Percentiles rank a stretch among this genome's conserved stretches.
phyloP scores from a whole-genome alignment of 2,329 filamentous ascomycete genomes.

The Aspergillus sp. region DNA sequence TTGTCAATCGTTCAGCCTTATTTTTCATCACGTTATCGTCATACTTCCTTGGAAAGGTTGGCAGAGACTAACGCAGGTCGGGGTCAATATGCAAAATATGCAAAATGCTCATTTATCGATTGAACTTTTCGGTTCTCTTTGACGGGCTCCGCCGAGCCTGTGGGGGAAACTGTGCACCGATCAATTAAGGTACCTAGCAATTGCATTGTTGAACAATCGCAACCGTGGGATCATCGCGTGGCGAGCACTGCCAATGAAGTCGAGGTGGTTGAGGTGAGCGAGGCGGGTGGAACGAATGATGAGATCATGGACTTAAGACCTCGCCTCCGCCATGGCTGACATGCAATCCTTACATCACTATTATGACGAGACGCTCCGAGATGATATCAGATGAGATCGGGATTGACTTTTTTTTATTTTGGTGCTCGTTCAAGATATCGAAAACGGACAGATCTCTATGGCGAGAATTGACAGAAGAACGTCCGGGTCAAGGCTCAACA shows the following conservation, averaged over 20 bases:
- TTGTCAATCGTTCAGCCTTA: background rate
- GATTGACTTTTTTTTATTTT: too few relatives aligned
- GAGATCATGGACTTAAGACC: background rate
- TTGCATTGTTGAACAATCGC: background rate
- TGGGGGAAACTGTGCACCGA: background rate
- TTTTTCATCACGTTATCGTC: background rate
- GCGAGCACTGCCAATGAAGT: background rate
- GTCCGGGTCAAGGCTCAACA: too few relatives aligned
- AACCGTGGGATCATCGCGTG: background rate
- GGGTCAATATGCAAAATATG: too few relatives aligned
- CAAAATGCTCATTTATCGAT: background rate
- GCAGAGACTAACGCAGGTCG: background rate
- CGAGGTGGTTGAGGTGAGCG: background rate
- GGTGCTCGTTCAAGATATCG: too few relatives aligned
- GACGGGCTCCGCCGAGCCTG: background rate
- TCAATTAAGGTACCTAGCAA: background rate
- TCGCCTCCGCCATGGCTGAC: background rate
- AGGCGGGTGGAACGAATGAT: background rate
- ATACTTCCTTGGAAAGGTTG: background rate
- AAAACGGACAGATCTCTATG: too few relatives aligned
- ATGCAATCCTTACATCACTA: background rate
- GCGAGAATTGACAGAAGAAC: too few relatives aligned
- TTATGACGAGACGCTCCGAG: background rate
- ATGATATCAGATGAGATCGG: background rate
- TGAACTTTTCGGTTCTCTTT: background rate